Evolutionary conservation across 2,329 filamentous ascomycete species (phyloP).

Genomic region (Cercospora berteroae): DNA sequence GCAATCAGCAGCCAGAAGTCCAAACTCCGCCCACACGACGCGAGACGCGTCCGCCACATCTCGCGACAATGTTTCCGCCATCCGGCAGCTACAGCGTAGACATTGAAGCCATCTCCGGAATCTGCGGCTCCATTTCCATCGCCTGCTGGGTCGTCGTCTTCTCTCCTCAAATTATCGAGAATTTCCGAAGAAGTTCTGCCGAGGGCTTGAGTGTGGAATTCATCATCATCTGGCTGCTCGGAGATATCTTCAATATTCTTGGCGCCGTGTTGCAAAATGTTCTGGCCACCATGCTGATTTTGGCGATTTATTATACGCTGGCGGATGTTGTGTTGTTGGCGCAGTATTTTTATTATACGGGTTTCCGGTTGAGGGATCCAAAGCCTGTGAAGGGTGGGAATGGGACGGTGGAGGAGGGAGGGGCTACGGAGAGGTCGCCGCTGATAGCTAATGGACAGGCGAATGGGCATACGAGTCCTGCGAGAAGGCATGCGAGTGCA

Average conservation of each 20-base stretch:
- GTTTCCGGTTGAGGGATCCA: conserved; percentile 81
- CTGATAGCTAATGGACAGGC: conserved; percentile 36
- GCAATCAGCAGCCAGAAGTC: not conserved
- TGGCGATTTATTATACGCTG: conserved; percentile 60
- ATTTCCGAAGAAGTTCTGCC: conserved; percentile 79
- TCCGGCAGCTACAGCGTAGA: conserved; percentile 63
- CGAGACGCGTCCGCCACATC: not conserved
- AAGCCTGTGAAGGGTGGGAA: conserved; percentile 28
- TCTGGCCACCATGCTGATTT: conserved; percentile 77
- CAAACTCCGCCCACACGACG: not conserved
- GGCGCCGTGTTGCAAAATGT: conserved; percentile 91
- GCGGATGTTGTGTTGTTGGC: conserved; percentile 83
- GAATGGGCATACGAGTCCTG: conserved; percentile 28
- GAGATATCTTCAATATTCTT: conserved; percentile 95
- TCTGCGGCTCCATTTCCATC: conserved; percentile 92
- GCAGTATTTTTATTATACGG: conserved; percentile 95
- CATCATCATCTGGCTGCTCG: conserved; percentile 84
- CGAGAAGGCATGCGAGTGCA: conserved; percentile 21
- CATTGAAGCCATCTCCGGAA: conserved; percentile 87
- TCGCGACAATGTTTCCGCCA: conserved; percentile 51
- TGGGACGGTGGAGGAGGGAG: conserved; percentile 23
- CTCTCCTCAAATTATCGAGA: conserved; percentile 93
- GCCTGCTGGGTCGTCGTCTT: conserved; percentile 98
- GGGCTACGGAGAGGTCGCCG: conserved; percentile 37
- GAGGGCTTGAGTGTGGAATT: conserved; percentile 90